Evolutionary conservation across 2,329 filamentous ascomycete genomes (phyloP).

Genomic region (Rasamsonia emersonii): DNA sequence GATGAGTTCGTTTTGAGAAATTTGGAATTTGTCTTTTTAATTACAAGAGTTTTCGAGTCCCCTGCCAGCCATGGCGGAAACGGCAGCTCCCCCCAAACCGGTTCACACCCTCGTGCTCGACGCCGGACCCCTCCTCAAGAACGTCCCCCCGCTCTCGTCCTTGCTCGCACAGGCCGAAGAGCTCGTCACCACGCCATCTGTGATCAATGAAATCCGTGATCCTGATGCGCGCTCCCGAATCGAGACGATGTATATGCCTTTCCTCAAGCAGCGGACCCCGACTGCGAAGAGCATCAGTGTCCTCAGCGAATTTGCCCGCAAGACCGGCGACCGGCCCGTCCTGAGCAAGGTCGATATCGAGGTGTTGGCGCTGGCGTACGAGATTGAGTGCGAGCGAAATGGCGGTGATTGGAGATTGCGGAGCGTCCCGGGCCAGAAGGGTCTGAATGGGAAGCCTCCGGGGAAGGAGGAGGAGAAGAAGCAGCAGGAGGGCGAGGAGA

Average conservation of each 20-base stretch:
- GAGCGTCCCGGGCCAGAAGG: constrained; percentile 68
- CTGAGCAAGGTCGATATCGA: constrained; percentile 84
- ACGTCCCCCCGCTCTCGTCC: constrained; percentile 75
- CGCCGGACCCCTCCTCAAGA: constrained; percentile 87
- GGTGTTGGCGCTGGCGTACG: constrained; percentile 82
- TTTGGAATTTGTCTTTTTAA: constrained; percentile 9
- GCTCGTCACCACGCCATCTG: constrained; percentile 74
- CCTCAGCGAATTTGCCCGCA: constrained; percentile 74
- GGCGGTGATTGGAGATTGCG: constrained; percentile 81
- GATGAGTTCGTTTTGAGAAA: no score
- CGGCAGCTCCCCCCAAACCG: constrained; percentile 45
- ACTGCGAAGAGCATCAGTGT: constrained; percentile 68
- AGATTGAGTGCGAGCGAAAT: constrained; percentile 86
- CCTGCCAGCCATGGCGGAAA: constrained; percentile 16
- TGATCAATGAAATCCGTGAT: constrained; percentile 82
- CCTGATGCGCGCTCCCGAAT: constrained; percentile 69
- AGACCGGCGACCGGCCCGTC: constrained; percentile 81
- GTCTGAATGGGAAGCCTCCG: constrained; percentile 61
- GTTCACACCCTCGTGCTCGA: constrained; percentile 82
- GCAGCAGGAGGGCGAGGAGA: constrained; percentile 27
- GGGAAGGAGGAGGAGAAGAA: constrained; percentile 29
- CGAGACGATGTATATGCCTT: constrained; percentile 76
- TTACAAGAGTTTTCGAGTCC: constrained; percentile 1
- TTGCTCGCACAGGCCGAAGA: constrained; percentile 68
- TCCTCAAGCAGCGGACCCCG: constrained; percentile 69